phyloP scores from a whole-genome alignment of 192 early-diverging fungal genomes.

The Paraglomus brasilianum region DNA sequence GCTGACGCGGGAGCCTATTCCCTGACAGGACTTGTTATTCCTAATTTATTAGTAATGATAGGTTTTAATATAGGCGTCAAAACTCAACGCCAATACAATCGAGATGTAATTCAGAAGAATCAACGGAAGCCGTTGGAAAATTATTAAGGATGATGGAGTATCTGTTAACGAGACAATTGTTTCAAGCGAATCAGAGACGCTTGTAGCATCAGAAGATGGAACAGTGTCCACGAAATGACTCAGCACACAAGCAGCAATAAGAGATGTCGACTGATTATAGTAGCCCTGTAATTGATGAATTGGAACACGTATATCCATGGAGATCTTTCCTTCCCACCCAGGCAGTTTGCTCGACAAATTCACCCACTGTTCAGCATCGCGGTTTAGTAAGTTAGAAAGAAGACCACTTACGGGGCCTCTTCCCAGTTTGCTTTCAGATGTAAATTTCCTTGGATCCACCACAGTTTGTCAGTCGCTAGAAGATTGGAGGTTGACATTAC shows the following conservation, averaged over 20 bases:
- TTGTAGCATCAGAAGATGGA: neutral
- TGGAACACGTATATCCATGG: too few relatives aligned
- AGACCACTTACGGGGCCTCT: conserved; percentile 18
- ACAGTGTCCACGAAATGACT: conserved; percentile 25
- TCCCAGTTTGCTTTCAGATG: conserved; percentile 23
- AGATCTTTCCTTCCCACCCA: too few relatives aligned
- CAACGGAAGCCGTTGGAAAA: neutral
- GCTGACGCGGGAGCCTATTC: too few relatives aligned
- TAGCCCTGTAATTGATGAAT: conserved; percentile 48
- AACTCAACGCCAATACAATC: conserved; percentile 1
- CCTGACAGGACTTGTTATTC: too few relatives aligned
- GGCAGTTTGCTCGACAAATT: too few relatives aligned
- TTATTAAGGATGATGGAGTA: conserved; percentile 35
- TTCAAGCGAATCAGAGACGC: neutral
- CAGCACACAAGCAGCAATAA: neutral
- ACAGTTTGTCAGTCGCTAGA: conserved; percentile 11
- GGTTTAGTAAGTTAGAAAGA: too few relatives aligned
- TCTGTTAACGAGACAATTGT: neutral
- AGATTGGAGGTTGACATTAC: conserved; percentile 4
- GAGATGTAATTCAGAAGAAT: neutral
- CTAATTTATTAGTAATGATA: too few relatives aligned
- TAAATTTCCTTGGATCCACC: conserved; percentile 25
- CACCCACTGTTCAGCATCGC: too few relatives aligned
- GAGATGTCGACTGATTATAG: neutral
- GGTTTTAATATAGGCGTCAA: too few relatives aligned